Percentiles rank a stretch among this genome's conserved stretches.
Evolutionary conservation across 495 filamentous ascomycete genomes (phyloP).

Genomic region (Aspergillus ostianus): DNA sequence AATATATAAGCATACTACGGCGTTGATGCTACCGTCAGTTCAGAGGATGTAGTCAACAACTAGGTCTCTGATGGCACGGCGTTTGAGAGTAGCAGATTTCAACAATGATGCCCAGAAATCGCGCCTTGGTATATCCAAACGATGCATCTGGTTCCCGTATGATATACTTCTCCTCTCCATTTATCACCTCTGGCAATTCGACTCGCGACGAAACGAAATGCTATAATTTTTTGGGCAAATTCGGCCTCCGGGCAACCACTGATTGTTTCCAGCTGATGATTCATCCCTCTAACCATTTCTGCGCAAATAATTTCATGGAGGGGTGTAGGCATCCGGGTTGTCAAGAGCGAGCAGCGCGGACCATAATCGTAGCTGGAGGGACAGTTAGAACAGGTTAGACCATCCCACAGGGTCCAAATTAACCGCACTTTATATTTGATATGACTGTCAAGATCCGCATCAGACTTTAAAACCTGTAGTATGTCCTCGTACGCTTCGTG

Average conservation of each 20-base stretch:
- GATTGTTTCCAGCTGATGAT: slow-evolving; percentile 10
- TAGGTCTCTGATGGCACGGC: slow-evolving; percentile 25
- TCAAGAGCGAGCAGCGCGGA: slow-evolving; percentile 13
- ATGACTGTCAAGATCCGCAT: slow-evolving; percentile 15
- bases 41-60: slow-evolving; percentile 33
- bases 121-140: slow-evolving; percentile 27
- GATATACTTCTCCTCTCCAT: slow-evolving; percentile 13
- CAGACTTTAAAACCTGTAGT: slow-evolving; percentile 11
- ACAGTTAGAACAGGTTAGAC: slow-evolving; percentile 11
- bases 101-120: slow-evolving; percentile 31
- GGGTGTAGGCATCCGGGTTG: slow-evolving; percentile 24
- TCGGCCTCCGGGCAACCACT: slow-evolving; percentile 4
- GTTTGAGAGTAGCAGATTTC: slow-evolving; percentile 38
- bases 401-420: not conserved
- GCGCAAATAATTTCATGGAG: slow-evolving; percentile 22
- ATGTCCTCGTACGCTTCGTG: slow-evolving; percentile 10
- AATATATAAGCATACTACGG: slow-evolving; percentile 31
- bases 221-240: slow-evolving; percentile 21
- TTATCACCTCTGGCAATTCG: slow-evolving; percentile 11
- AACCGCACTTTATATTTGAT: slow-evolving; percentile 24
- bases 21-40: slow-evolving; percentile 27
- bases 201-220: slow-evolving; percentile 15
- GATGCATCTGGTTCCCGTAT: slow-evolving; percentile 30
- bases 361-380: slow-evolving; percentile 21
- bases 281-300: slow-evolving; percentile 15